Evolutionary conservation across 495 filamentous ascomycete species (phyloP).

Genomic region (Penicillium robsamsonii): DNA sequence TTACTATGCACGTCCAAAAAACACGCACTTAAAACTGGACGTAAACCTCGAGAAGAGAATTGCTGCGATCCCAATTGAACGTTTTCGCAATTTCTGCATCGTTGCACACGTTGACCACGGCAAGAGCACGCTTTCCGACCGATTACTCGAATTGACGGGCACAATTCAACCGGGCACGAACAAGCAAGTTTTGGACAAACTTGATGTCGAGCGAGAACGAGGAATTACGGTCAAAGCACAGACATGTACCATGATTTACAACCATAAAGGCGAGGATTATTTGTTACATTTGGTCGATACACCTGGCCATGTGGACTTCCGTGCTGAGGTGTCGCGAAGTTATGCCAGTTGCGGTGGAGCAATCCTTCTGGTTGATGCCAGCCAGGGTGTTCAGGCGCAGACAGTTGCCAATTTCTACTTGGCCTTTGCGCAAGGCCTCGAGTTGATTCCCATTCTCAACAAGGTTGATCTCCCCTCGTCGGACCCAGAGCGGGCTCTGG

Average conservation of each 20-base stretch:
- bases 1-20: conserved; percentile 37
- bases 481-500: conserved; percentile 77
- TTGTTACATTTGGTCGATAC: conserved; percentile 94
- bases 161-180: conserved; percentile 85
- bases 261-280: conserved; percentile 80
- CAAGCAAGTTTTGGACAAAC: conserved; percentile 94
- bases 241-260: conserved; percentile 97
- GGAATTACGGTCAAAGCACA: conserved; percentile 99
- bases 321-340: conserved; percentile 89
- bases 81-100: conserved; percentile 95
- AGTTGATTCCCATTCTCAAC: conserved; percentile 89
- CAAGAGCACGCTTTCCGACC: conserved; percentile 90
- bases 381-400: conserved; percentile 89
- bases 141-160: conserved; percentile 89
- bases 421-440: conserved; percentile 85
- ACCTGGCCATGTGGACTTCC: conserved; percentile 95
- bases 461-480: conserved; percentile 91
- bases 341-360: conserved; percentile 96
- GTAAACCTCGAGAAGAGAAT: conserved; percentile 77
- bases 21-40: conserved; percentile 21
- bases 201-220: conserved; percentile 92
- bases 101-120: conserved; percentile 99
- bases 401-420: conserved; percentile 98
- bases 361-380: conserved; percentile 87
- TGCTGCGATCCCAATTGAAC: conserved; percentile 79